These are phyloP conservation scores for Pseudocercospora fijiensis DNA, from an alignment of 2,329 filamentous ascomycete species.

Conservation along the genomic window DNA sequence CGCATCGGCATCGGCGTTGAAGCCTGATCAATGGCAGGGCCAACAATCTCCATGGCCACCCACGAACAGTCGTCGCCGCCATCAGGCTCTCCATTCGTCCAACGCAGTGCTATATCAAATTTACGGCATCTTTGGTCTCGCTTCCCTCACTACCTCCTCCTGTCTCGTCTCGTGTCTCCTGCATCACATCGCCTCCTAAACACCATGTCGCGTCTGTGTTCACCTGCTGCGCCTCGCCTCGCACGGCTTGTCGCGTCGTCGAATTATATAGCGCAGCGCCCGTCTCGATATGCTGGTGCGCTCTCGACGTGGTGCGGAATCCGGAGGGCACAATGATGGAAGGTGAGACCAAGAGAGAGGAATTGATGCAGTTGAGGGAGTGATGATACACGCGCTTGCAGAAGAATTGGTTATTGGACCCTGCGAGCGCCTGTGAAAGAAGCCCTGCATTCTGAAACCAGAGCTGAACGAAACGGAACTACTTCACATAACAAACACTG, in stretches of 20 bases:
- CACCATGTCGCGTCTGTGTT: background rate
- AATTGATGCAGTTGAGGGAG: background rate
- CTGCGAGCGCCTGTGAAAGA: background rate
- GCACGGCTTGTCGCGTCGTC: background rate
- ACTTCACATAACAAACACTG: background rate
- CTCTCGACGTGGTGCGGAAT: background rate
- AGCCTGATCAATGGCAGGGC: background rate
- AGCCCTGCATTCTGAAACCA: background rate
- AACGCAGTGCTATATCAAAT: background rate
- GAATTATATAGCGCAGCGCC: background rate
- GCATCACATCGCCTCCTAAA: background rate
- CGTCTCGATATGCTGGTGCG: background rate
- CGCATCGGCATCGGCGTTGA: background rate
- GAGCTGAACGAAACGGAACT: background rate
- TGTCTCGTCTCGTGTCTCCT: background rate
- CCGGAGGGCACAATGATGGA: background rate
- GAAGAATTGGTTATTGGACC: background rate
- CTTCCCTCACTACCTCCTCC: background rate
- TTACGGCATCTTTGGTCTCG: background rate
- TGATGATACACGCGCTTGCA: background rate
- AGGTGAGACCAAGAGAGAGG: background rate
- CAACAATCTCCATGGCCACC: background rate
- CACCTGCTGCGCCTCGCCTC: slow-evolving; percentile 9
- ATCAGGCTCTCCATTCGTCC: background rate
- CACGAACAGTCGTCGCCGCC: background rate